These are phyloP conservation scores for Suillus subaureus DNA, from an alignment of 768 basidiomycete species.

Conservation along the genomic window DNA sequence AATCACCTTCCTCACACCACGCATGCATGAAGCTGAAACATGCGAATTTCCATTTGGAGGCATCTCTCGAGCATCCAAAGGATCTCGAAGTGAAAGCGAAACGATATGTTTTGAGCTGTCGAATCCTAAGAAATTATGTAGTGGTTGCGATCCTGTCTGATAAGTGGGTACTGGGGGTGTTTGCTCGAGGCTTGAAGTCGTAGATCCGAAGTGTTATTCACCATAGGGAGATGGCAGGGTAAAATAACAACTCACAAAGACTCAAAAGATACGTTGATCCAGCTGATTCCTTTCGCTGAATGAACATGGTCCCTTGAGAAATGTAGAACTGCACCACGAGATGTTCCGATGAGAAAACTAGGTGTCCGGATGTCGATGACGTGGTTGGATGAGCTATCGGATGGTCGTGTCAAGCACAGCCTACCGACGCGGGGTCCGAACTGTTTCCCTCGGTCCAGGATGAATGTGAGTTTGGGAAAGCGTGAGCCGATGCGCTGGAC, in stretches of 20 bases:
- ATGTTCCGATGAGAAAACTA: constrained; percentile 59
- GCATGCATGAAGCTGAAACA: constrained; percentile 57
- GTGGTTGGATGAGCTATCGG: background rate
- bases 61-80: constrained; percentile 63
- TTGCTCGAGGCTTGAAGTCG: constrained; percentile 57
- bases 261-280: constrained; percentile 77
- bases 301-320: constrained; percentile 63
- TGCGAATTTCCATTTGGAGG: constrained; percentile 70
- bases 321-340: constrained; percentile 76
- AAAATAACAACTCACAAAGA: constrained; percentile 63
- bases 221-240: background rate
- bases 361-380: constrained; percentile 59
- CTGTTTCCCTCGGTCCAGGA: constrained; percentile 12
- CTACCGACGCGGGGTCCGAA: constrained; percentile 31
- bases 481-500: background rate
- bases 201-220: background rate
- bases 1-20: constrained; percentile 72
- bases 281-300: constrained; percentile 50
- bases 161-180: constrained; percentile 67
- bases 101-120: constrained; percentile 48
- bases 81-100: constrained; percentile 67
- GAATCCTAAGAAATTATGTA: constrained; percentile 72
- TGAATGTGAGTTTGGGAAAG: constrained; percentile 22
- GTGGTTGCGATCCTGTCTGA: constrained; percentile 49
- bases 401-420: constrained; percentile 20